Evolutionary conservation across 129 eudicot genomes (phyloP).

Genomic region (Pulicaria dysenterica): DNA sequence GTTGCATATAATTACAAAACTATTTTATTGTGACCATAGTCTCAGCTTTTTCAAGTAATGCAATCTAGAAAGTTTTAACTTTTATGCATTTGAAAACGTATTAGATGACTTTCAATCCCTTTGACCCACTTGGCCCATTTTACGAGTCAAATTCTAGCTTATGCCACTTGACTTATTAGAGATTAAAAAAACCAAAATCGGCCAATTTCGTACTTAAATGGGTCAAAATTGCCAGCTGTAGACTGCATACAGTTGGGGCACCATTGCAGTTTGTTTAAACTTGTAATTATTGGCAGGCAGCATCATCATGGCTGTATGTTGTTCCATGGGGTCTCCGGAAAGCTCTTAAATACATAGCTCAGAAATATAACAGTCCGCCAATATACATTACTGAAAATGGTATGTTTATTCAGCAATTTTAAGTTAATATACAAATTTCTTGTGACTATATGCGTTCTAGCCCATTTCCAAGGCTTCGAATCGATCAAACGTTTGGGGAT

Average conservation of each 20-base stretch:
- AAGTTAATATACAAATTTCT: background rate
- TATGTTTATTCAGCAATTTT: slow-evolving; percentile 29
- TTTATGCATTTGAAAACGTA: background rate
- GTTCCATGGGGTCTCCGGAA: slow-evolving; percentile 85
- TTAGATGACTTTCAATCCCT: background rate
- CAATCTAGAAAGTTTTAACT: too few species aligned
- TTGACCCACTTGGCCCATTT: background rate
- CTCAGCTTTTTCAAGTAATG: too few species aligned
- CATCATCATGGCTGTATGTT: slow-evolving; percentile 82
- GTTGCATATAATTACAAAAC: background rate
- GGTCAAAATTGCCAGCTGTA: slow-evolving; percentile 1
- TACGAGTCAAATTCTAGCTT: background rate
- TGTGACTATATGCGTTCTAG: slow-evolving; percentile 4
- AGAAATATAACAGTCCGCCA: slow-evolving; percentile 65
- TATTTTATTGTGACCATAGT: too few species aligned
- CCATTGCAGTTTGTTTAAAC: slow-evolving; percentile 14
- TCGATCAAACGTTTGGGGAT: background rate
- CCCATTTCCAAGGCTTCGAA: background rate
- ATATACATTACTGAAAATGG: slow-evolving; percentile 78
- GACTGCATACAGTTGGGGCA: background rate
- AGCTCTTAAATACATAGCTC: slow-evolving; percentile 51
- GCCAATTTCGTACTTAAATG: background rate
- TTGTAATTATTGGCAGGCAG: slow-evolving; percentile 58
- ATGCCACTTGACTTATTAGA: background rate
- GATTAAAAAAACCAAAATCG: background rate